Conservation (phyloP, 2,329 filamentous ascomycete genomes). For the Hypoxylon sp. region DNA sequence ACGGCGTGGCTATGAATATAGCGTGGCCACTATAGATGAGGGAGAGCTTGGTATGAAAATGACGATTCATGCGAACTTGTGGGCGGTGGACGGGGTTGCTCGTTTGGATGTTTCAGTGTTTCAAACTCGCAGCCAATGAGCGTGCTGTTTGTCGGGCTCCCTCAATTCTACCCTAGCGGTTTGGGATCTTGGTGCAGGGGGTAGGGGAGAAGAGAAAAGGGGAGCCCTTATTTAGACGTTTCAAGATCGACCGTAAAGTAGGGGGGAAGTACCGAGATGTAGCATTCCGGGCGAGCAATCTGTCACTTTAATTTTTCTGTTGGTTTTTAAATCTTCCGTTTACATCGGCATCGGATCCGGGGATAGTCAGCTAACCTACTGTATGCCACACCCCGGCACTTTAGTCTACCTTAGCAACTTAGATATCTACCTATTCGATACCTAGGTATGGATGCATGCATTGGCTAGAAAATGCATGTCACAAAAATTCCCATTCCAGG, state of each 20-base stretch:
- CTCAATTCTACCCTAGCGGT: conserved; percentile 24
- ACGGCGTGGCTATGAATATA: conserved; percentile 1
- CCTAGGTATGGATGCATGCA: not conserved
- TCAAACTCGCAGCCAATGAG: conserved; percentile 34
- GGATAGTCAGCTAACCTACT: conserved; percentile 14
- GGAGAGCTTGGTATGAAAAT: conserved; percentile 33
- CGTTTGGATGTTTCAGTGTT: conserved; percentile 39
- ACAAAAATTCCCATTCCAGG: conserved; percentile 7
- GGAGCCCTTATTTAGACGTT: conserved; percentile 24
- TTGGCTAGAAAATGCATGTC: conserved; percentile 1
- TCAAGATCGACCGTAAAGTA: conserved; percentile 32
- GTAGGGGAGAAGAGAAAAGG: conserved; percentile 23
- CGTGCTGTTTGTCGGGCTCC: conserved; percentile 18
- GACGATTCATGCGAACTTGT: conserved; percentile 35
- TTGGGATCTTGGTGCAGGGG: conserved; percentile 38
- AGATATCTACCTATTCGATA: too few species aligned
- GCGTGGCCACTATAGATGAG: conserved; percentile 32
- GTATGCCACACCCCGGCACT: conserved; percentile 25
- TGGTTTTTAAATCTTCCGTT: conserved; percentile 17
- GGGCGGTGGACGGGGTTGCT: conserved; percentile 9
- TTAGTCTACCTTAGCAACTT: not conserved
- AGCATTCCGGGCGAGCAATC: conserved; percentile 16
- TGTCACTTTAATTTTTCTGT: conserved; percentile 14
- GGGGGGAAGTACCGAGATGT: conserved; percentile 24
- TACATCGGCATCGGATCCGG: conserved; percentile 17